Evolutionary conservation across 148 eudicot species (phyloP).

Genomic region (Rhododendron mucronatum): DNA sequence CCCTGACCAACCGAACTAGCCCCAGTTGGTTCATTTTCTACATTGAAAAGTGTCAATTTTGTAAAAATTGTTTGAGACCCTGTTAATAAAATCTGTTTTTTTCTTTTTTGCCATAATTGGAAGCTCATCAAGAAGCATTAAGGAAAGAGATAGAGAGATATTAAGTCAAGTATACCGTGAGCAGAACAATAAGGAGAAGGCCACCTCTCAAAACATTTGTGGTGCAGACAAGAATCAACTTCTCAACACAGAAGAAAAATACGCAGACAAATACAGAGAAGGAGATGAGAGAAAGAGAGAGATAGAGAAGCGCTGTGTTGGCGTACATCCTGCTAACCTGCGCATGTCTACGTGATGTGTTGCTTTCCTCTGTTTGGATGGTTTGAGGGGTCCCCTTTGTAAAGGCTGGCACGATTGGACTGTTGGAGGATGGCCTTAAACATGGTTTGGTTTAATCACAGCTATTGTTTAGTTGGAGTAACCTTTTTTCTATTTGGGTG

Average conservation of each 20-base stretch:
- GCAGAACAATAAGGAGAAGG: conserved; percentile 47
- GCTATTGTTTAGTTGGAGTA: not conserved
- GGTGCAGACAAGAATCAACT: conserved; percentile 41
- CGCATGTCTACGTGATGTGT: conserved; percentile 42
- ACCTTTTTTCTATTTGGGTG: not conserved
- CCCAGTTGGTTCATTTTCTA: no score
- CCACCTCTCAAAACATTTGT: conserved; percentile 24
- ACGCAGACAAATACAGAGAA: not conserved
- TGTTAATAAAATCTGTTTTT: not conserved
- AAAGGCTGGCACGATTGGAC: conserved; percentile 9
- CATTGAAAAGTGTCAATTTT: not conserved
- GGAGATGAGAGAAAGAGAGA: not conserved
- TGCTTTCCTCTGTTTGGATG: not conserved
- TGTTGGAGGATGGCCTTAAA: not conserved
- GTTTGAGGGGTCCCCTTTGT: not conserved
- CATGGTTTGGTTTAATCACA: not conserved
- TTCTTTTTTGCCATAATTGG: not conserved
- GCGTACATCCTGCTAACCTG: conserved; percentile 25
- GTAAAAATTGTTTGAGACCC: not conserved
- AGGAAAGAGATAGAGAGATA: conserved; percentile 79
- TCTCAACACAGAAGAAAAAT: conserved; percentile 10
- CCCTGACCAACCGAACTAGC: no score
- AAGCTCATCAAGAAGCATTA: conserved; percentile 94
- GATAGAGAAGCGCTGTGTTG: conserved; percentile 10
- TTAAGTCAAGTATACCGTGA: conserved; percentile 68